Evolutionary conservation across 371 early-diverging fungal species (phyloP), one percentile per base, ranked within the genome.

Genomic region (Dentiscutata heterogama): DNA sequence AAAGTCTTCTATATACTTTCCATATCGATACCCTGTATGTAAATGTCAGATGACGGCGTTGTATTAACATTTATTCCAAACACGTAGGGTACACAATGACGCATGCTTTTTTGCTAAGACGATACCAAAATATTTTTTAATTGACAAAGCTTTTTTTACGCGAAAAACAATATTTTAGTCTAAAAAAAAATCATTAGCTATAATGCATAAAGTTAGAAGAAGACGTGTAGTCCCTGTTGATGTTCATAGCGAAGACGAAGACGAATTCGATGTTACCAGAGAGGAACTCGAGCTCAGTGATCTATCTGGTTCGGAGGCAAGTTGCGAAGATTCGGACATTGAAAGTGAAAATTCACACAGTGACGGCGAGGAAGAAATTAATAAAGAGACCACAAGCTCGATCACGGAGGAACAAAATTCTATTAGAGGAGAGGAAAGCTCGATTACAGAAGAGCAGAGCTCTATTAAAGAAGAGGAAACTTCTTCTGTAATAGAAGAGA

Each of bases 191-290:
- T 46, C 46, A 10, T 10, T 46, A 11, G 58, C 35, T 29, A 42
- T 35, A 75, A 75, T 75, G 75, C 18, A 18, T 29, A 75, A 60
- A 58, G 56, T 75, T 22, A 51, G 14, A 6, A 22, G 67, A n/a
- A 25, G 80, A 51, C 22, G 80, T 14, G 70, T 51, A 50, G 27
- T 35, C 18, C 31, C 50, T 10, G 51, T 35, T 35, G 80, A 79
- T 50, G 70, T 68, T 46, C 68, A 79, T 68, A 68, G 68, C 51
- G 80, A 79, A 63, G 80, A 79, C 80, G 80, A 79, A n/a, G 80
- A 79, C 14, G 80, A 79, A 22, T 53, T 68, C 22, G 70, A 50
- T 10, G 16, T 56, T 18, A 56, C 64, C 6, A 50, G 61, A 11
- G 79, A 61, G 16, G 56, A 22, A 27, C 64, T 78, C 16, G 80